Evolutionary conservation across 441 rosid genomes (phyloP).

Genomic region (Macaranga tanarius): DNA sequence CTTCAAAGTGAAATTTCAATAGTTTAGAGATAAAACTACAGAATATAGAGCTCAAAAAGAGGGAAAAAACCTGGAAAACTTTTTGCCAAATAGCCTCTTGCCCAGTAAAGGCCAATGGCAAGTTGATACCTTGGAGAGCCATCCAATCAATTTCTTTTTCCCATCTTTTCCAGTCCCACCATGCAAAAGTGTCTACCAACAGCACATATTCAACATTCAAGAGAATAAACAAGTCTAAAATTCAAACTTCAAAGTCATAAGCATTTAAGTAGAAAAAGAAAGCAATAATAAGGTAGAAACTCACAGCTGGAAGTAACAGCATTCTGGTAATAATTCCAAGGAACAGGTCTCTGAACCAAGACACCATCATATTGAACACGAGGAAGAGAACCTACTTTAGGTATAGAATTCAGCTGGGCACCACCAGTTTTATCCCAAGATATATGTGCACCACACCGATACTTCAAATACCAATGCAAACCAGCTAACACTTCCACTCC

Average conservation of each 20-base stretch:
- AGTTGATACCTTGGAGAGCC: conserved; percentile 77
- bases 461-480: conserved; percentile 69
- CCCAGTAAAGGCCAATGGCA: conserved; percentile 75
- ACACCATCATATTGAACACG: conserved; percentile 46
- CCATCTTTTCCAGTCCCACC: conserved; percentile 88
- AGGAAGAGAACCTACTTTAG: conserved; percentile 53
- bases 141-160: conserved; percentile 80
- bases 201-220: neutral
- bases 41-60: conserved; percentile 3
- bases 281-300: conserved; percentile 21
- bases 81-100: conserved; percentile 75
- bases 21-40: neutral
- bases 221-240: conserved; percentile 13
- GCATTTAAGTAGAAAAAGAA: conserved; percentile 14
- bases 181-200: conserved; percentile 61
- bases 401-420: conserved; percentile 44
- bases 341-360: conserved; percentile 52
- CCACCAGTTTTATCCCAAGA: conserved; percentile 85
- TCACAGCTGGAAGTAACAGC: conserved; percentile 80
- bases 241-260: neutral
- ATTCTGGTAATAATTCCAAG: conserved; percentile 83
- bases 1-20: neutral
- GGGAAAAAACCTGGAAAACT: conserved; percentile 55
- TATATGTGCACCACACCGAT: conserved; percentile 61
- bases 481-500: conserved; percentile 67